Conservation (phyloP, 768 basidiomycete genomes). For the Phlebiopsis flavidoalba region DNA sequence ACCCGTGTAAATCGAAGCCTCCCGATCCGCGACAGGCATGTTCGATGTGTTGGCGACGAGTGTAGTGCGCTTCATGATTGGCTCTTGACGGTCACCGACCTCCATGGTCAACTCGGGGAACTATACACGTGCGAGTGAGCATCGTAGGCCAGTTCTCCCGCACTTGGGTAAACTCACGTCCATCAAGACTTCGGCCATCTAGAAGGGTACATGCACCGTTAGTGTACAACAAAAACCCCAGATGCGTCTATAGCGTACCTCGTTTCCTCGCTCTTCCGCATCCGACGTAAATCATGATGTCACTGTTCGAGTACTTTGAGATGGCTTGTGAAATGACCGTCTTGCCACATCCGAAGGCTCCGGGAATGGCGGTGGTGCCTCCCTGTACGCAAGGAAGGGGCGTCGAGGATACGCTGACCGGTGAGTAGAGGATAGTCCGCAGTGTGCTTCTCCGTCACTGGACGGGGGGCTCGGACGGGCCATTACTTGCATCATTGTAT, state of each 20-base stretch:
- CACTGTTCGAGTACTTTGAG: constrained; percentile 98
- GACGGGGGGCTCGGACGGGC: constrained; percentile 97
- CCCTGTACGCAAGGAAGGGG: constrained; percentile 98
- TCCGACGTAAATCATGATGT: constrained; percentile 98
- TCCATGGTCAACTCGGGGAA: constrained; percentile 95
- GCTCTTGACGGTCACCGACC: constrained; percentile 87
- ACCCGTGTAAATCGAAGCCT: constrained; percentile 99
- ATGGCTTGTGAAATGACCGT: constrained; percentile 98
- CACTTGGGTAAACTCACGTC: constrained; percentile 48
- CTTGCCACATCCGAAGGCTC: constrained; percentile 98
- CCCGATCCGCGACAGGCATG: constrained; percentile 99
- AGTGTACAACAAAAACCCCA: neutral
- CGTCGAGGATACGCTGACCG: constrained; percentile 95
- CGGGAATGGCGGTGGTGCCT: constrained; percentile 95
- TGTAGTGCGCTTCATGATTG: constrained; percentile 99
- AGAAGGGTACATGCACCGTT: neutral
- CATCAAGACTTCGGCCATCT: constrained; percentile 99
- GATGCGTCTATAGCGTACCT: constrained; percentile 41
- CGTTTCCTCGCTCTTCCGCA: constrained; percentile 99
- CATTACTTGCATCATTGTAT: constrained; percentile 97
- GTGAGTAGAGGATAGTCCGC: constrained; percentile 90
- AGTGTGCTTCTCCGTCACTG: constrained; percentile 91
- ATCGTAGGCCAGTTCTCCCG: constrained; percentile 12
- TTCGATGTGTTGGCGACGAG: constrained; percentile 99
- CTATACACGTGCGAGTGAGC: constrained; percentile 22